Conservation (phyloP, 768 basidiomycete genomes). For the Tricholoma hemisulphureum region DNA sequence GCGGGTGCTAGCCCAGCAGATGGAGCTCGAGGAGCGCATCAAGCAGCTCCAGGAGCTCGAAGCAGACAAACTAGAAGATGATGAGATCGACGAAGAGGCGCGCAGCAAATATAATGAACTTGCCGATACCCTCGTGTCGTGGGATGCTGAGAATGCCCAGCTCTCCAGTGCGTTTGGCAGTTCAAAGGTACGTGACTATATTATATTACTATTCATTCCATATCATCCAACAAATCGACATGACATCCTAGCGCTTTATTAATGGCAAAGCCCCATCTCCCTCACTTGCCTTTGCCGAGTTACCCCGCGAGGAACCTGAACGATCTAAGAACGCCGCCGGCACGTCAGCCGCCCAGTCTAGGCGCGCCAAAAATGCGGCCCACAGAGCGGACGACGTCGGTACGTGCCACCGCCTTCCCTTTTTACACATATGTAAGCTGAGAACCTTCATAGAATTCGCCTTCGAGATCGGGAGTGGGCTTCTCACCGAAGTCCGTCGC, state of each 20-base stretch:
- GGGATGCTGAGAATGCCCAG: constrained; percentile 79
- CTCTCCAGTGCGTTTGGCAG: constrained; percentile 66
- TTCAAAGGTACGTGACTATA: constrained; percentile 49
- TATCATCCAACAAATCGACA: not conserved
- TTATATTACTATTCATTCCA: constrained; percentile 2
- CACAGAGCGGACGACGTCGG: constrained; percentile 89
- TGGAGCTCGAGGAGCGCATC: constrained; percentile 89
- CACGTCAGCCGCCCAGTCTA: constrained; percentile 80
- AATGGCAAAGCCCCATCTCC: constrained; percentile 52
- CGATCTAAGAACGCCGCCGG: constrained; percentile 58
- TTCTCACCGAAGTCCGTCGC: constrained; percentile 88
- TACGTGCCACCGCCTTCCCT: constrained; percentile 36
- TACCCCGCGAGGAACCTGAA: constrained; percentile 60
- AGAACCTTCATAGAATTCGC: constrained; percentile 75
- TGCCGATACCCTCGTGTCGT: constrained; percentile 66
- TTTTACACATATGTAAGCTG: constrained; percentile 13
- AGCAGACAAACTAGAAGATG: constrained; percentile 60
- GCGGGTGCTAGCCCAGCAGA: constrained; percentile 89
- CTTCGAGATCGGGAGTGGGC: constrained; percentile 93
- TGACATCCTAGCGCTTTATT: constrained; percentile 33
- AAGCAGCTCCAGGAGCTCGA: constrained; percentile 74
- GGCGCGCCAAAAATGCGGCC: constrained; percentile 88
- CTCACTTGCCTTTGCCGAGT: constrained; percentile 43
- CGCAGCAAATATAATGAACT: constrained; percentile 75
- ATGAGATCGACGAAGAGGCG: constrained; percentile 64